Evolutionary conservation across 306 rosid genomes (phyloP), one percentile per base, ranked within the genome.

Genomic region (Urtica urens): DNA sequence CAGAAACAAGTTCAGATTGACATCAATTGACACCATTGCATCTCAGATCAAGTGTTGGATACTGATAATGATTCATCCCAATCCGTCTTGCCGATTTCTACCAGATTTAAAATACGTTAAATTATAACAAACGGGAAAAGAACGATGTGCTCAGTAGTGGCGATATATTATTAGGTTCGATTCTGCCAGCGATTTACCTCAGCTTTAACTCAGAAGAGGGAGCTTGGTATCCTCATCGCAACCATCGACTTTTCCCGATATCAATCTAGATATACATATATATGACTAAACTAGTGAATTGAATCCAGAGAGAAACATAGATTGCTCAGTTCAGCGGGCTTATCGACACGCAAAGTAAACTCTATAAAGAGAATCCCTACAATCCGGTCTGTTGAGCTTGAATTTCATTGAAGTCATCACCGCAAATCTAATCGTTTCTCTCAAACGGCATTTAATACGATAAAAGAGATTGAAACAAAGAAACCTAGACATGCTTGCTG

Each of bases 361-460:
- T 54, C 72, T 50, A 25, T 27, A 52, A 76, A 72, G 82, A 74
- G 66, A 73, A 59, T 63, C 68, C 68, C 78, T 72, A 84, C 83
- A 74, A 53, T 88, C 80, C 93, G 97, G 95, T 84, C 95, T 88
- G 95, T 88, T 84, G 97, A 88, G 97, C 97, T 88, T 88, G 93
- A 81, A 83, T 72, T 68, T 81, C 30, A 59, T 56, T n/a, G 58
- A 57, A 43, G 72, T 73, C 79, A 19, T 73, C 79, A 68, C 62
- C 2, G 65, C 75, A 61, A 58, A 30, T 56, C 43, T 49, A 18
- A 9, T 4, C 27, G 2, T 15, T 1, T 0, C 31, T 6, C 3
- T 37, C 16, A 8, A 7, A 45, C 5, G 25, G 7, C 21, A 21
- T 19, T 3, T 0, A 8, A 8, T 4, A 5, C 19, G 24, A 44